Evolutionary conservation across 495 filamentous ascomycete genomes (phyloP).

Genomic region (Sordaria brevicollis): DNA sequence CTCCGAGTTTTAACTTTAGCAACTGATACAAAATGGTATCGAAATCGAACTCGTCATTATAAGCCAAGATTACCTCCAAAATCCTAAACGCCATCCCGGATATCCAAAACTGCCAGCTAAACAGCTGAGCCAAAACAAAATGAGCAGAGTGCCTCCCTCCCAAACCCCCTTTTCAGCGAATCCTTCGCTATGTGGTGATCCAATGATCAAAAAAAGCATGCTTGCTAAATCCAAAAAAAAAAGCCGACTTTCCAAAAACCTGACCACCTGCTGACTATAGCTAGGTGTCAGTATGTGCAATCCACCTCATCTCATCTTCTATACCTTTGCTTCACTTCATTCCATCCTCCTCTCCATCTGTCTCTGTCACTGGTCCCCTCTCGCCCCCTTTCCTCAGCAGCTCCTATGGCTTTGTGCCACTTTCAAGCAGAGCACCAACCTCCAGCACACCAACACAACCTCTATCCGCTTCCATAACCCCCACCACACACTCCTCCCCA

Average conservation of each 20-base stretch:
- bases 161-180: neutral
- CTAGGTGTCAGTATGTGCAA: neutral
- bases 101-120: neutral
- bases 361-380: too few relatives aligned
- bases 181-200: neutral
- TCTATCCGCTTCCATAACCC: slow-evolving; percentile 26
- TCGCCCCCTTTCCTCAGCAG: neutral
- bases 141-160: neutral
- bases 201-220: neutral
- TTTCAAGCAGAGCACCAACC: slow-evolving; percentile 21
- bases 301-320: neutral
- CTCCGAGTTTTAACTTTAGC: too few relatives aligned
- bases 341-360: neutral
- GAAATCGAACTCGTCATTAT: too few relatives aligned
- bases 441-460: slow-evolving; percentile 36
- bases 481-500: slow-evolving; percentile 32
- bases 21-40: too few relatives aligned
- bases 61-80: neutral
- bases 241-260: neutral
- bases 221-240: neutral
- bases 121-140: neutral
- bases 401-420: neutral
- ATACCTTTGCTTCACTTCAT: neutral
- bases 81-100: neutral
- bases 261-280: neutral